Percentiles rank a stretch among this genome's conserved stretches.
Conservation (phyloP, 805 yeast genomes). For the Sugiyamaella mastotermitis region DNA sequence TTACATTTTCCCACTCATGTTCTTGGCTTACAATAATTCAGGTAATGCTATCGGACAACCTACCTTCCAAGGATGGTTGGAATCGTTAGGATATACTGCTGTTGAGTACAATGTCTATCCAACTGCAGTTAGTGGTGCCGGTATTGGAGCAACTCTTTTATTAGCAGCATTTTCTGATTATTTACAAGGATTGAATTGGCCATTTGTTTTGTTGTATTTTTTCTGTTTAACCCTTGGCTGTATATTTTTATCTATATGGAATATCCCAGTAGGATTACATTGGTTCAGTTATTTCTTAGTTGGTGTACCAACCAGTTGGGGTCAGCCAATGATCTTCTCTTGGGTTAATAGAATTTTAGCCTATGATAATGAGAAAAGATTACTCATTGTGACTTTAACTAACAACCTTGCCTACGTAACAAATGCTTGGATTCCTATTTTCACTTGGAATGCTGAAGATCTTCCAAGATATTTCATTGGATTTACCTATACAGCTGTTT, state of each 20-base stretch:
- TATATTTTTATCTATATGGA: constrained; percentile 42
- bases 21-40: constrained; percentile 35
- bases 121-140: constrained; percentile 34
- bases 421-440: constrained; percentile 37
- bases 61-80: constrained; percentile 43
- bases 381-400: constrained; percentile 36
- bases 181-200: constrained; percentile 33
- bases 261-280: constrained; percentile 42
- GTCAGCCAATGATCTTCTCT: constrained; percentile 50
- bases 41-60: constrained; percentile 36
- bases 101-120: constrained; percentile 38
- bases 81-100: constrained; percentile 30
- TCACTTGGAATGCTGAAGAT: constrained; percentile 36
- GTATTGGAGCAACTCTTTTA: constrained; percentile 34
- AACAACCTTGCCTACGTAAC: constrained; percentile 40
- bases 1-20: constrained; percentile 38
- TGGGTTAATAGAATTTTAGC: constrained; percentile 48
- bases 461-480: constrained; percentile 36
- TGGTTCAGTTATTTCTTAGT: constrained; percentile 46
- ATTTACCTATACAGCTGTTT: constrained; percentile 34
- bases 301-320: constrained; percentile 45
- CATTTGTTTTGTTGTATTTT: constrained; percentile 36
- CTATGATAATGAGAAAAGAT: constrained; percentile 35
- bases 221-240: constrained; percentile 35
- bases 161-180: constrained; percentile 36